Evolutionary conservation across 345 rosid species (phyloP).

Genomic region (Fremontodendron californicum): DNA sequence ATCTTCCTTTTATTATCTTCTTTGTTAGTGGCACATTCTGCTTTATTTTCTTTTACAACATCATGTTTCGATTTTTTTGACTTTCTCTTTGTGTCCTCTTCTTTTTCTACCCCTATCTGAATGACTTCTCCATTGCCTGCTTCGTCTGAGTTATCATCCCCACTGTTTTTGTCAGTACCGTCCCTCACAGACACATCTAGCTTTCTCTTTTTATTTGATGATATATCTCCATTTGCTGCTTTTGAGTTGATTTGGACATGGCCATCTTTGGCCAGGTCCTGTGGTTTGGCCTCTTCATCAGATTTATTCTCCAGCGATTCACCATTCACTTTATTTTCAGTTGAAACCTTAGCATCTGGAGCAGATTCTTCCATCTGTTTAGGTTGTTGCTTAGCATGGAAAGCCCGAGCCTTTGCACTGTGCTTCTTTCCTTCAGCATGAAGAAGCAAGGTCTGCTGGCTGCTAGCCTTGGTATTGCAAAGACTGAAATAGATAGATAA

Average conservation of each 20-base stretch:
- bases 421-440: conserved; percentile 98
- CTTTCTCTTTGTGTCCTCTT: conserved; percentile 18
- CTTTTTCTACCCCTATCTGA: conserved; percentile 29
- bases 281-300: conserved; percentile 30
- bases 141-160: conserved; percentile 18
- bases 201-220: conserved; percentile 53
- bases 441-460: conserved; percentile 33
- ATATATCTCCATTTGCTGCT: conserved; percentile 29
- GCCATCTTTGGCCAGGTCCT: conserved; percentile 20
- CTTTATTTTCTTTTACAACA: conserved; percentile 11
- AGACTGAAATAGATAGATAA: conserved; percentile 38
- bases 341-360: conserved; percentile 28
- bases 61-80: conserved; percentile 38
- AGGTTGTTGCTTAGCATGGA: conserved; percentile 53
- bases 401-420: conserved; percentile 62
- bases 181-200: conserved; percentile 28
- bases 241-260: conserved; percentile 10
- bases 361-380: conserved; percentile 36
- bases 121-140: conserved; percentile 36
- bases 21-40: conserved; percentile 16
- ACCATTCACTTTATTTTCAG: conserved; percentile 28
- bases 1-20: conserved; percentile 47
- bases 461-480: conserved; percentile 64
- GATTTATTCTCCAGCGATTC: conserved; percentile 15
- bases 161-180: conserved; percentile 9